phyloP scores from a whole-genome alignment of 306 rosid genomes.

The Citrullus amarus region DNA sequence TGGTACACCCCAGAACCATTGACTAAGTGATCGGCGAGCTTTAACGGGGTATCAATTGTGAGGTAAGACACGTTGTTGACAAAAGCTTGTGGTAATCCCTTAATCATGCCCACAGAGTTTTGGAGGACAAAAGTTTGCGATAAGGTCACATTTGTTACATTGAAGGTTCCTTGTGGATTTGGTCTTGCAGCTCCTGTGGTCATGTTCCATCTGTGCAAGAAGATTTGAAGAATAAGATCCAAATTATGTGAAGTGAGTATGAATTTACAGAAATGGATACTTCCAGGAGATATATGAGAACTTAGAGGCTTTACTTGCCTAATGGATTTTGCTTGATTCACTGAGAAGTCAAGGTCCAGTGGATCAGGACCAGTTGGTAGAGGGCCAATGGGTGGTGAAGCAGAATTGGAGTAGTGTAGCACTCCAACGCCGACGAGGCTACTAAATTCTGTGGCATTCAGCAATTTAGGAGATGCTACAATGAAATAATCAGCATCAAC shows the following conservation, averaged over 20 bases:
- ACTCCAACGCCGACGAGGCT: conserved; percentile 41
- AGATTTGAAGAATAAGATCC: background rate
- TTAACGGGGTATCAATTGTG: conserved; percentile 50
- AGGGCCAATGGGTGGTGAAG: conserved; percentile 28
- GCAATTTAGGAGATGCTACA: conserved; percentile 59
- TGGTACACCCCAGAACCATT: conserved; percentile 50
- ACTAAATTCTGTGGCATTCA: conserved; percentile 1
- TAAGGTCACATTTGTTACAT: conserved; percentile 50
- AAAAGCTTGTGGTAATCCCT: conserved; percentile 19
- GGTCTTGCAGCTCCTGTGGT: conserved; percentile 85
- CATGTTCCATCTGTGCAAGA: conserved; percentile 56
- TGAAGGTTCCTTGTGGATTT: conserved; percentile 78
- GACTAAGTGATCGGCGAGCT: conserved; percentile 51
- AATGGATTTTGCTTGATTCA: conserved; percentile 56
- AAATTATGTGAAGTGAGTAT: background rate
- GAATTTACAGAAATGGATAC: background rate
- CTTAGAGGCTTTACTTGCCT: conserved; percentile 27
- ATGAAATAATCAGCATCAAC: conserved; percentile 51
- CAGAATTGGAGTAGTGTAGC: conserved; percentile 47
- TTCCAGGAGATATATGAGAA: background rate
- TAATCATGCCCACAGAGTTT: conserved; percentile 19
- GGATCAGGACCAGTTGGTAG: conserved; percentile 60
- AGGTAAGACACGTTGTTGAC: conserved; percentile 67
- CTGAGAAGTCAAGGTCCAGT: conserved; percentile 42
- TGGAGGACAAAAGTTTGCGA: conserved; percentile 53